Conservation (phyloP, 495 filamentous ascomycete genomes). For the Penicillium herquei region DNA sequence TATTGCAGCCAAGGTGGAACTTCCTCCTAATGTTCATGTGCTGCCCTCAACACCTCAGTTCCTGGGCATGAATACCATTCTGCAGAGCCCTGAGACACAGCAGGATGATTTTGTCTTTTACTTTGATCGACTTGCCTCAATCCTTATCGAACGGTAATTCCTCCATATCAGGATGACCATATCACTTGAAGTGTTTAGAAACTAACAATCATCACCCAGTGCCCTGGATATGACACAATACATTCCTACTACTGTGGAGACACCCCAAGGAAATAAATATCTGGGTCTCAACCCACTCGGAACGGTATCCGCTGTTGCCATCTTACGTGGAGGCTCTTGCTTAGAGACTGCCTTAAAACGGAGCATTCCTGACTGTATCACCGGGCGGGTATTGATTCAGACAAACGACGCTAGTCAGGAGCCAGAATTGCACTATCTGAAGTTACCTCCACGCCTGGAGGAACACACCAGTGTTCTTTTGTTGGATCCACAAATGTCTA, state of each 20-base stretch:
- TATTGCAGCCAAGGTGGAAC: constrained; percentile 63
- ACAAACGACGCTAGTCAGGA: constrained; percentile 80
- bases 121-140: constrained; percentile 78
- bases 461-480: constrained; percentile 77
- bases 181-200: not conserved
- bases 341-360: constrained; percentile 86
- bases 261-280: constrained; percentile 66
- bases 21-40: constrained; percentile 70
- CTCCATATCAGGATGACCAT: not conserved
- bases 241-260: constrained; percentile 56
- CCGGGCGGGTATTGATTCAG: constrained; percentile 86
- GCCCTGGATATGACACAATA: constrained; percentile 73
- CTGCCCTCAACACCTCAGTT: constrained; percentile 76
- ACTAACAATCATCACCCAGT: constrained; percentile 35
- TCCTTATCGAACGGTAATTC: constrained; percentile 78
- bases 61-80: constrained; percentile 82
- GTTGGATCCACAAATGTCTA: constrained; percentile 90
- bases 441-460: constrained; percentile 67
- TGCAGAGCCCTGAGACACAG: constrained; percentile 74
- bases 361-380: constrained; percentile 87
- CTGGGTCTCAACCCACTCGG: constrained; percentile 64
- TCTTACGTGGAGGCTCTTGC: constrained; percentile 81
- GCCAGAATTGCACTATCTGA: constrained; percentile 86
- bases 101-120: constrained; percentile 96
- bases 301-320: constrained; percentile 79